These are phyloP conservation scores for Penicillium maclennaniae DNA, from an alignment of 495 filamentous ascomycete genomes.

Conservation along the genomic window DNA sequence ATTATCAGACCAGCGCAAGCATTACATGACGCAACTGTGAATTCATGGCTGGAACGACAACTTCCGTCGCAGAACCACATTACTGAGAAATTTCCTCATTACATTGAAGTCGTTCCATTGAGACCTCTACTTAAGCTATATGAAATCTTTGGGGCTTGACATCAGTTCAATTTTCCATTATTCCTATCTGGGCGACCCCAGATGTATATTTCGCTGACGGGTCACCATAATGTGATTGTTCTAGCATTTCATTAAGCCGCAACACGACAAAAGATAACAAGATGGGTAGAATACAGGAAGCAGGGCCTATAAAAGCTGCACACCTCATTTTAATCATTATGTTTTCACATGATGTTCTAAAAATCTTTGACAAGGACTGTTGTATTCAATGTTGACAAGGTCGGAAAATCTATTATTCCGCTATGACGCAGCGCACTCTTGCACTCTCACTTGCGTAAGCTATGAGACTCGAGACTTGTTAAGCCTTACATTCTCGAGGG, in stretches of 20 bases:
- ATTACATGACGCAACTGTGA: neutral
- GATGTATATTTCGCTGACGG: neutral
- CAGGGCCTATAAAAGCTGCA: neutral
- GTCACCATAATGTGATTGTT: too few species aligned
- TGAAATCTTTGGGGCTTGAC: neutral
- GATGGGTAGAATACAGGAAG: too few species aligned
- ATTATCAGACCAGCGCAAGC: neutral
- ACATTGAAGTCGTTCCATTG: neutral
- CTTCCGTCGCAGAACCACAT: neutral
- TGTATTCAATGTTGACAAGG: neutral
- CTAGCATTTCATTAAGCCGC: too few species aligned
- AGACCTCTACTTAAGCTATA: too few species aligned
- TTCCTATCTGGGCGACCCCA: neutral
- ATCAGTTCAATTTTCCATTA: neutral
- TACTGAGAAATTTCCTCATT: neutral
- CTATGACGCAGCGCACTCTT: conserved; percentile 21
- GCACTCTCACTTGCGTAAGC: neutral
- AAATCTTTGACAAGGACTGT: neutral
- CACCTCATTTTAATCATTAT: neutral
- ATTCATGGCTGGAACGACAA: neutral
- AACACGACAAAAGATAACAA: too few species aligned
- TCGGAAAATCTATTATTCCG: neutral
- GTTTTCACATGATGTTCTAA: neutral
- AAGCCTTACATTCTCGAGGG: neutral
- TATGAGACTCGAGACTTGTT: neutral